These are phyloP conservation scores for Capsicum baccatum DNA, from an alignment of 257 asterid species.

Conservation along the genomic window DNA sequence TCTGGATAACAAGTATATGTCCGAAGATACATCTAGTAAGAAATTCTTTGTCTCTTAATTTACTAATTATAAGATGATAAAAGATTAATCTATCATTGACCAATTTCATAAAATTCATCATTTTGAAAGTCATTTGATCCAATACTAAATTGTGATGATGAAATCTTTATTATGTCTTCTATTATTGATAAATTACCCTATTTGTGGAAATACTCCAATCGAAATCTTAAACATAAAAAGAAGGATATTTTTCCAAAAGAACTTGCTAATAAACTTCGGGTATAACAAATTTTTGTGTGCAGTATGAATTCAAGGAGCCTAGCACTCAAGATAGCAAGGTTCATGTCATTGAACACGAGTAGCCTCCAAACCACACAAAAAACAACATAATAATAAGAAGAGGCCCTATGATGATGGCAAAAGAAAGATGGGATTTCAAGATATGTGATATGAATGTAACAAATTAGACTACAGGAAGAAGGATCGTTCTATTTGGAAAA, in stretches of 20 bases:
- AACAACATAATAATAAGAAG: neutral
- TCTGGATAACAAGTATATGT: no score
- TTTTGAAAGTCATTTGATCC: neutral
- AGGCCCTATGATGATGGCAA: neutral
- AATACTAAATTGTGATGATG: neutral
- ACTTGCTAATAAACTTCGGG: no score
- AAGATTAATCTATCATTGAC: neutral
- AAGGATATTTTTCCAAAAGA: no score
- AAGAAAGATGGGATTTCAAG: neutral
- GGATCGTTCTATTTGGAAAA: no score
- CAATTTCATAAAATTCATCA: neutral
- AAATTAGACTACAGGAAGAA: neutral
- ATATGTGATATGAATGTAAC: neutral
- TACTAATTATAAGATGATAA: neutral
- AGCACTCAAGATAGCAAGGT: neutral
- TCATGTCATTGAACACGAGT: neutral
- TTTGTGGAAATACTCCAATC: no score
- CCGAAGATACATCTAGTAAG: neutral
- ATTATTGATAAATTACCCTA: no score
- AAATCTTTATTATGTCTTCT: neutral
- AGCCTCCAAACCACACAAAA: neutral
- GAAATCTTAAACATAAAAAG: no score
- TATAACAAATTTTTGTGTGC: neutral
- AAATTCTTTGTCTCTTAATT: neutral
- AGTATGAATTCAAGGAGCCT: neutral